Conservation (phyloP, 441 rosid genomes). For the Sinapis alba region DNA sequence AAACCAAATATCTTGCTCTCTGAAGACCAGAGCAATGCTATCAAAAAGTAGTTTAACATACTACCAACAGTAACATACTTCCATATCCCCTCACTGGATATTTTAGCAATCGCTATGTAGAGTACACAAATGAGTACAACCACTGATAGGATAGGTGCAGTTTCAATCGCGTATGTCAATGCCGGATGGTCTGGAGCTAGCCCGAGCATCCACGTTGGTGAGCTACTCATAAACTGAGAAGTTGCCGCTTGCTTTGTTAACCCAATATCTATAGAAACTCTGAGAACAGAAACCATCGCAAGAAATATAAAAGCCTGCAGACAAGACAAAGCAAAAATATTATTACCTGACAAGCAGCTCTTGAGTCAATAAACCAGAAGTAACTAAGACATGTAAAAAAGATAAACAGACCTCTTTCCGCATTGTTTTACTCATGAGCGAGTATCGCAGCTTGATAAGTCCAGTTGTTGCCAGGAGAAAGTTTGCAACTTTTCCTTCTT, state of each 20-base stretch:
- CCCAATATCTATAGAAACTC: slow-evolving; percentile 87
- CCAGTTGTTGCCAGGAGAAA: slow-evolving; percentile 92
- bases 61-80: slow-evolving; percentile 57
- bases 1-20: slow-evolving; percentile 55
- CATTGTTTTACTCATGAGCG: slow-evolving; percentile 63
- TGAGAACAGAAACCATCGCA: slow-evolving; percentile 61
- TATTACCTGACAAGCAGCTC: slow-evolving; percentile 35
- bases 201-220: slow-evolving; percentile 80
- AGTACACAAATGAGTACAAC: slow-evolving; percentile 54
- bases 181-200: slow-evolving; percentile 55
- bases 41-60: slow-evolving; percentile 63
- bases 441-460: slow-evolving; percentile 63
- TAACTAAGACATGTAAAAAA: background rate
- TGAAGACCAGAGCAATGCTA: slow-evolving; percentile 70
- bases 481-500: slow-evolving; percentile 94
- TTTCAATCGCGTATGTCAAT: slow-evolving; percentile 56
- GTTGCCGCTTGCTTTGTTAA: slow-evolving; percentile 96
- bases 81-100: slow-evolving; percentile 45
- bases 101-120: slow-evolving; percentile 37
- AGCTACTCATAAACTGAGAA: slow-evolving; percentile 72
- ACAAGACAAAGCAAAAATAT: slow-evolving; percentile 33
- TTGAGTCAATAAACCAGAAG: slow-evolving; percentile 1
- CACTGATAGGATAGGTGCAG: slow-evolving; percentile 61
- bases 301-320: slow-evolving; percentile 77
- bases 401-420: slow-evolving; percentile 60